phyloP scores from a whole-genome alignment of 345 rosid species.

The Eucalyptus marginata region DNA sequence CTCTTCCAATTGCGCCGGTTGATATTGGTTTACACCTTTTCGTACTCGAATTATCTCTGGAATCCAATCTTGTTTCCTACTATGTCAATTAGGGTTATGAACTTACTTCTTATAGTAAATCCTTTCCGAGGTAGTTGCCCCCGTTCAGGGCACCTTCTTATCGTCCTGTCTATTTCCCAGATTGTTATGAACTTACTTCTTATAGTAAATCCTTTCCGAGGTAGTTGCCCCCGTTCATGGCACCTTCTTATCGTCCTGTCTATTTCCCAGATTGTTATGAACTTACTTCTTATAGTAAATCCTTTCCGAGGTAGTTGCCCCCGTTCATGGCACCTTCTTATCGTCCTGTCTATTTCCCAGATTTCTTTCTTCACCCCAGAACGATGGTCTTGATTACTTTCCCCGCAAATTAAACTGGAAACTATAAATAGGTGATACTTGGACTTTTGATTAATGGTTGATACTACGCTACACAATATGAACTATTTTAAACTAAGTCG shows the following conservation, averaged over 20 bases:
- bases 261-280: neutral
- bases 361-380: neutral
- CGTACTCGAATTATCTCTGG: neutral
- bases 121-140: neutral
- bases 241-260: neutral
- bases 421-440: neutral
- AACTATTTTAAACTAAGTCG: neutral
- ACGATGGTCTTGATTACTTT: neutral
- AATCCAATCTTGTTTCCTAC: neutral
- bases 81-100: neutral
- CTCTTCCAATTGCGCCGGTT: neutral
- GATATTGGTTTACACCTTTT: neutral
- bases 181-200: neutral
- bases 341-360: neutral
- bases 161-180: neutral
- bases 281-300: neutral
- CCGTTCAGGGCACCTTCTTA: neutral
- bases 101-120: neutral
- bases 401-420: neutral
- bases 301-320: neutral
- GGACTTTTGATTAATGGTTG: neutral
- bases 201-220: neutral
- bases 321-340: neutral
- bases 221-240: neutral
- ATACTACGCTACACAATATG: neutral